These are phyloP conservation scores for Starmerella floris DNA, from an alignment of 805 yeast species.

Conservation along the genomic window DNA sequence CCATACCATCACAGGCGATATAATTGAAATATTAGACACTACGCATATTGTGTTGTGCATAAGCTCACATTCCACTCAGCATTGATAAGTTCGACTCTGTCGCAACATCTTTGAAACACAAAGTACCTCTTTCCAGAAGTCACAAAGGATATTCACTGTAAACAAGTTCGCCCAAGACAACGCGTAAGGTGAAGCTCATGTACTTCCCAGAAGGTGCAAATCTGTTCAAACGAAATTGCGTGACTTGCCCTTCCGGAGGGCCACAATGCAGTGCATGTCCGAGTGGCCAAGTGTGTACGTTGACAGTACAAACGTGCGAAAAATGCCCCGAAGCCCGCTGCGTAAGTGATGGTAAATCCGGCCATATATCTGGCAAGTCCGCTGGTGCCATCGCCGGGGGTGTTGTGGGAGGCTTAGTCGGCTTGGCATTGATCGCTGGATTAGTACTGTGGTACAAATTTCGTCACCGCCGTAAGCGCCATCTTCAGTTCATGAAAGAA, in stretches of 20 bases:
- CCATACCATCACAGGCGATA: too few species aligned
- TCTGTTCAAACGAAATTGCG: slow-evolving; percentile 21
- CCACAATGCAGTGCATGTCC: slow-evolving; percentile 42
- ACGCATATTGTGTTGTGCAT: too few species aligned
- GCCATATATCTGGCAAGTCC: not conserved
- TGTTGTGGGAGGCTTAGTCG: slow-evolving; percentile 48
- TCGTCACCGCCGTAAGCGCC: slow-evolving; percentile 9
- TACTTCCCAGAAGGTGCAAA: too few species aligned
- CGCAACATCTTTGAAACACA: too few species aligned
- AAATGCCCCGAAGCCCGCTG: slow-evolving; percentile 47
- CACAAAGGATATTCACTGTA: too few species aligned
- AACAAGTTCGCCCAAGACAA: too few species aligned
- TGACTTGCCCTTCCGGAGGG: slow-evolving; percentile 29
- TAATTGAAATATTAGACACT: too few species aligned
- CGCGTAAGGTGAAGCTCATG: too few species aligned
- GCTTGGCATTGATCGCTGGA: slow-evolving; percentile 31
- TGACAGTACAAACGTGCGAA: slow-evolving; percentile 44
- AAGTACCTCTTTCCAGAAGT: too few species aligned
- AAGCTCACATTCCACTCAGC: too few species aligned
- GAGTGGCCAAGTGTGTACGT: slow-evolving; percentile 39
- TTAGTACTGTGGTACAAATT: slow-evolving; percentile 15
- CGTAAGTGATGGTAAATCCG: slow-evolving; percentile 5
- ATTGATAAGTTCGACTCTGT: too few species aligned
- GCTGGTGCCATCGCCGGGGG: slow-evolving; percentile 63
- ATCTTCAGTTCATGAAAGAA: slow-evolving; percentile 6